Evolutionary conservation across 768 basidiomycete genomes (phyloP), one percentile per base, ranked within the genome.

Genomic region (Lactarius hatsudake): DNA sequence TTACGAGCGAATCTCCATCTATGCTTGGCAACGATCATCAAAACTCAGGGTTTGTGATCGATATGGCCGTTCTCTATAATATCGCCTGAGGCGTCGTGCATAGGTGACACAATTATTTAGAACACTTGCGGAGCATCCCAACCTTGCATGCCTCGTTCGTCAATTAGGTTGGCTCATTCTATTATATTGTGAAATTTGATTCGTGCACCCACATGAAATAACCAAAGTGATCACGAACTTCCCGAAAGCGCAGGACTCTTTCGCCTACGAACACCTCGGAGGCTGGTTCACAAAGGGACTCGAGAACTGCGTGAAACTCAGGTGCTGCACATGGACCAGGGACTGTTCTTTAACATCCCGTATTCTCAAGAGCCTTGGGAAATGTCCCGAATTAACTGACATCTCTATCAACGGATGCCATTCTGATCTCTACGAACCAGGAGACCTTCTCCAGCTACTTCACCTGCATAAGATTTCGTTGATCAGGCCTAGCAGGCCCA

Each of bases 241-340:
- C 71, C 90, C 91, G 0, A 89, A 87, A 71, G 81, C 78, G 12
- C 66, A 82, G 3, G 67, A 71, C 2, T 72, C 74, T 9, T 71
- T 73, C 0, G 74, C 77, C n/a, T 75, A 79, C 3, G 74, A 76
- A 26, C 53, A 43, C 1, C 69, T 84, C 26, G 71, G 80, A 9
- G 73, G 76, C 7, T 69, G 77, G 10, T 85, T 88, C 57, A 61
- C 82, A 7, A 72, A 67, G 58, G 91, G 85, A 0, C 75, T 93
- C 17, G 73, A 75, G 58, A 89, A 91, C 72, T 91, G 90, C 71
- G 72, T 75, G 48, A 85, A 85, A 66, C 81, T 93, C 13, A 78
- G 71, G 54, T 79, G 85, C 7, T 92, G 89, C 72, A 84, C 85
- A 5, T 94, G 91, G 91, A 93, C 92, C 12, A 84, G 91, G 53